These are phyloP conservation scores for Chlorella sp. DNA, from an alignment of 139 green algal genomes.

Conservation along the genomic window DNA sequence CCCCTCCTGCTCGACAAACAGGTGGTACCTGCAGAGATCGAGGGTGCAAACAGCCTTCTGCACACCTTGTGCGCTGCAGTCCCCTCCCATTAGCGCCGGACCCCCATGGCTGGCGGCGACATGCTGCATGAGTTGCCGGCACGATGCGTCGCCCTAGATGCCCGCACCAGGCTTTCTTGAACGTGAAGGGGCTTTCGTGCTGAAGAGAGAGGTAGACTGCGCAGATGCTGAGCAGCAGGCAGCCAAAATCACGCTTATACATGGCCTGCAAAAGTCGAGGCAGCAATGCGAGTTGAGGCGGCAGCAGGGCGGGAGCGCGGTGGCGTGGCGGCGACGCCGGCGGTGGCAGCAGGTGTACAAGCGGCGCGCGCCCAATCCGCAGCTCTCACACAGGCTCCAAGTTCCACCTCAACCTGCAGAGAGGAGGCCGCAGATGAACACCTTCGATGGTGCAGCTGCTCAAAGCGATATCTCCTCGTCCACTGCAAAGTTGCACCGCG, in stretches of 20 bases:
- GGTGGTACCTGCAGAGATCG: slow-evolving; percentile 45
- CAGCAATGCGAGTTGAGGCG: too few species aligned
- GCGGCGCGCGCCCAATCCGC: too few species aligned
- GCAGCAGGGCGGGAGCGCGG: not conserved
- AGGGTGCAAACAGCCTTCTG: not conserved
- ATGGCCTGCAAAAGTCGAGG: too few species aligned
- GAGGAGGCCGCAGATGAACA: too few species aligned
- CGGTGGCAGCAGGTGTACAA: not conserved
- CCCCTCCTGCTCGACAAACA: slow-evolving; percentile 19
- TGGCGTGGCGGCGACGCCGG: not conserved
- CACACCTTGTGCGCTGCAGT: not conserved
- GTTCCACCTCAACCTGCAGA: too few species aligned
- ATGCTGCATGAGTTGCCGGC: not conserved
- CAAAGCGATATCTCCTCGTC: too few species aligned
- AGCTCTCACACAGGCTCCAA: too few species aligned
- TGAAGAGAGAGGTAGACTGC: slow-evolving; percentile 81
- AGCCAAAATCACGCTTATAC: slow-evolving; percentile 82
- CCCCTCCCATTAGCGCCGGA: not conserved
- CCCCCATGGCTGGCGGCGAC: not conserved
- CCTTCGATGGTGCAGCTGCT: too few species aligned
- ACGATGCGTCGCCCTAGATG: not conserved
- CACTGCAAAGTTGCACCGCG: too few species aligned
- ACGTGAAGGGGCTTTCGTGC: slow-evolving; percentile 78
- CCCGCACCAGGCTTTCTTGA: slow-evolving; percentile 85
- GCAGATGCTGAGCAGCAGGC: slow-evolving; percentile 78